Percentiles rank a stretch among this genome's conserved stretches.
Evolutionary conservation across 192 early-diverging fungal species (phyloP).

Genomic region (Podila minutissima): DNA sequence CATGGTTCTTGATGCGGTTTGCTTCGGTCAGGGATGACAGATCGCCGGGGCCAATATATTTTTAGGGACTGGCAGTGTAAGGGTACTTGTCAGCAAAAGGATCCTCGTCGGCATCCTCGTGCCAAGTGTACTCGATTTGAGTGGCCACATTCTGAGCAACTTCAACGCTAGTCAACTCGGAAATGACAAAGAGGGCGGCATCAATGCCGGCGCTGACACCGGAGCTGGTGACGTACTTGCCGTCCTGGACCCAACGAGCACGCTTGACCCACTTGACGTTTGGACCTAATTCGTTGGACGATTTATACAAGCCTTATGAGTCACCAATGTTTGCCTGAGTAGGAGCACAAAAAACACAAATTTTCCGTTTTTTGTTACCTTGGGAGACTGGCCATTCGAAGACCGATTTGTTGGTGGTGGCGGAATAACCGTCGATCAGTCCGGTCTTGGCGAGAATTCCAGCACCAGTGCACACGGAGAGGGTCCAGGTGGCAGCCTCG

Average conservation of each 20-base stretch:
- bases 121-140: constrained; percentile 45
- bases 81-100: constrained; percentile 45
- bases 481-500: constrained; percentile 31
- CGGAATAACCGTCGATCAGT: constrained; percentile 54
- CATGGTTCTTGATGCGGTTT: too few relatives aligned
- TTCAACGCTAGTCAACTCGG: constrained; percentile 19
- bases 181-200: constrained; percentile 30
- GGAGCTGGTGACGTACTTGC: constrained; percentile 53
- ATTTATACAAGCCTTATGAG: too few relatives aligned
- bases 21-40: too few relatives aligned
- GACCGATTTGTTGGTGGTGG: constrained; percentile 48
- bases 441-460: constrained; percentile 58
- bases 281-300: constrained; percentile 8
- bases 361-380: constrained; percentile 4
- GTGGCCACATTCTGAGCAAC: constrained; percentile 18
- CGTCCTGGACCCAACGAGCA: constrained; percentile 64
- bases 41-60: too few relatives aligned
- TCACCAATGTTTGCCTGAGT: too few relatives aligned
- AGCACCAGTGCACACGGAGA: constrained; percentile 60
- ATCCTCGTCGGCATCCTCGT: constrained; percentile 29
- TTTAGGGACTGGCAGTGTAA: constrained; percentile 11
- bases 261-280: constrained; percentile 60
- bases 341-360: too few relatives aligned
- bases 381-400: constrained; percentile 11
- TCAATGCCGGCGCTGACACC: constrained; percentile 56